Evolutionary conservation across 495 filamentous ascomycete species (phyloP), one percentile per base, ranked within the genome.

Genomic region (Usnea hakonensis): DNA sequence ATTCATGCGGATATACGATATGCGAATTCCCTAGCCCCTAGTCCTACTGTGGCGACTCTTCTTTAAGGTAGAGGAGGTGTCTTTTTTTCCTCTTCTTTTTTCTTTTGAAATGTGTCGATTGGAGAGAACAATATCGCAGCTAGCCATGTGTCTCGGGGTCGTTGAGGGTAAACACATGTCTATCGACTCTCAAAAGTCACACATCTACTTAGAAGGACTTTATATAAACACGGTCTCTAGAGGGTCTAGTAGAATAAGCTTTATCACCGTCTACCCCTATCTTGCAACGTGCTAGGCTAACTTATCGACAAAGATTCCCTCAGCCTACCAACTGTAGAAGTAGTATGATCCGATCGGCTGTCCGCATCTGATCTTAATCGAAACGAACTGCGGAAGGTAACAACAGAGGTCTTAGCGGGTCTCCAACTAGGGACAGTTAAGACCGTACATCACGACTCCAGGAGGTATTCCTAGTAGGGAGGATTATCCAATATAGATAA

Each of bases 341-440:
- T 78, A 72, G 68, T 90, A 90, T 0, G 87, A 87, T 8, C 87
- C 88, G 2, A 74, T 36, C 3, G 85, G 81, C 66, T 86, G 85
- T 43, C 80, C 79, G 3, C 78, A 77, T 61, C 80, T 79, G 60
- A 91, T 85, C 67, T 87, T 85, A 4, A 72, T 76, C 35, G 75
- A 65, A 0, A 78, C 77, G 67, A 86, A 78, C n/a, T 77, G 81
- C 37, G 78, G 76, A 38, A 87, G 75, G 5, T 78, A 78, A 55
- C 79, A 81, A 28, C 78, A 72, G 50, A 82, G 76, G 59, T 81
- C 76, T 43, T 84, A 73, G 0, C 83, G 79, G 0, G 73, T 79
- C 62, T 77, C 82, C 73, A 85, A 77, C 68, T 78, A 89, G 5
- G 87, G 87, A 21, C 79, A 86, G 66, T 84, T 85, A 60, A 90